Conservation (phyloP, 176 grass and related monocot genomes). For the Musa troglodytarum region DNA sequence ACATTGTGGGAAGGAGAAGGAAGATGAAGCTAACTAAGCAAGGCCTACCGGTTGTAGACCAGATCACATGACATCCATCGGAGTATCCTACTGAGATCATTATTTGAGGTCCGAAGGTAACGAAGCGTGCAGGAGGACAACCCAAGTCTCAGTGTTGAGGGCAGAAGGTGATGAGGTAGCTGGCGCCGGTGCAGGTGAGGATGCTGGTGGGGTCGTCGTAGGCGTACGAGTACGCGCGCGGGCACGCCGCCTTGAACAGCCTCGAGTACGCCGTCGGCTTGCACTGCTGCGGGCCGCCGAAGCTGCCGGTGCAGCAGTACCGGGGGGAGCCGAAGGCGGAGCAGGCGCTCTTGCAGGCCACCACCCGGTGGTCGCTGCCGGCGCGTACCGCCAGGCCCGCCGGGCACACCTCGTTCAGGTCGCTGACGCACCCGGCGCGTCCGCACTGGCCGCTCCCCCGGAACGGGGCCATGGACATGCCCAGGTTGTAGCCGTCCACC, state of each 20-base stretch:
- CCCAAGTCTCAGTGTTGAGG: conserved; percentile 30
- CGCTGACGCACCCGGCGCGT: conserved; percentile 67
- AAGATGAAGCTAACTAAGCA: too few relatives aligned
- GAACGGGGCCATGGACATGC: conserved; percentile 73
- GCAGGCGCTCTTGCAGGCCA: conserved; percentile 77
- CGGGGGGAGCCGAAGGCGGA: conserved; percentile 53
- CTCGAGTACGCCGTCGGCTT: conserved; percentile 81
- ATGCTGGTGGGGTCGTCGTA: conserved; percentile 82
- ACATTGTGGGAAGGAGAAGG: too few relatives aligned
- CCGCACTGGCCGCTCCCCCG: conserved; percentile 53
- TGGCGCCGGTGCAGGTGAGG: conserved; percentile 73
- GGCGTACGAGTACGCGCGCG: conserved; percentile 84
- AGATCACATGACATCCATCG: too few relatives aligned
- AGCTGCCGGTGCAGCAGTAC: conserved; percentile 90
- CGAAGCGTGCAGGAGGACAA: not conserved
- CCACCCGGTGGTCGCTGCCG: conserved; percentile 34
- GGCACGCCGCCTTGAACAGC: conserved; percentile 89
- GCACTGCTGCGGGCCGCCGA: conserved; percentile 65
- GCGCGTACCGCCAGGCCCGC: conserved; percentile 52
- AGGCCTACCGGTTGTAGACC: too few relatives aligned
- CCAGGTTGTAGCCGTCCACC: conserved; percentile 89
- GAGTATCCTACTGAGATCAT: too few relatives aligned
- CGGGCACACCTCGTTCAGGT: conserved; percentile 84
- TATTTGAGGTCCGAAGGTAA: too few relatives aligned
- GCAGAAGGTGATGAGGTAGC: conserved; percentile 93